Evolutionary conservation across 352 stramenopile species (phyloP).

Genomic region (Phytopythium oedochilum): DNA sequence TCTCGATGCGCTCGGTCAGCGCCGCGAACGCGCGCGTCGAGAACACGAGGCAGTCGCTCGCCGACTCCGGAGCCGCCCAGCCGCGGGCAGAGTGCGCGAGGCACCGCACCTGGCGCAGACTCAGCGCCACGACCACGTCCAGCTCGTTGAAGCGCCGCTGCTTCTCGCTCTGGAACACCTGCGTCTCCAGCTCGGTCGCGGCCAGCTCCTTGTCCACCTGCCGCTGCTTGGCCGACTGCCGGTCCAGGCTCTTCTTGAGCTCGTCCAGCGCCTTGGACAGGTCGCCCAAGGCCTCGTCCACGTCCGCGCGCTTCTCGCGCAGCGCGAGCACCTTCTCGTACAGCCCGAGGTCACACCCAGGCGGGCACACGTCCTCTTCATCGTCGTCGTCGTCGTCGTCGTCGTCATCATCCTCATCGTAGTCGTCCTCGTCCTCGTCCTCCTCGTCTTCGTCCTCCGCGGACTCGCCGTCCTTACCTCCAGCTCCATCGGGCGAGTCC

Average conservation of each 20-base stretch:
- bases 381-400: conserved; percentile 91
- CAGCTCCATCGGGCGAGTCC: conserved; percentile 18
- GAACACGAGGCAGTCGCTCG: conserved; percentile 70
- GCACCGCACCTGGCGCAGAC: conserved; percentile 67
- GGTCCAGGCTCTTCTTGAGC: conserved; percentile 81
- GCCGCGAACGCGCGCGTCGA: conserved; percentile 47
- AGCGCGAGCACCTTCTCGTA: conserved; percentile 92
- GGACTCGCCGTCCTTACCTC: conserved; percentile 41
- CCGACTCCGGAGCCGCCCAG: conserved; percentile 52
- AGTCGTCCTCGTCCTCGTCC: conserved; percentile 64
- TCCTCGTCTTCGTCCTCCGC: conserved; percentile 67
- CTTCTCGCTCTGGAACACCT: conserved; percentile 92
- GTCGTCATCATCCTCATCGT: conserved; percentile 81
- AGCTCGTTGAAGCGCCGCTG: conserved; percentile 89
- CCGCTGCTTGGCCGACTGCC: conserved; percentile 76
- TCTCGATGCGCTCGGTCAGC: conserved; percentile 69
- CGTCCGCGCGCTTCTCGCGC: conserved; percentile 88
- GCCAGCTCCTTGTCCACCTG: conserved; percentile 92
- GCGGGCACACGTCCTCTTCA: conserved; percentile 88
- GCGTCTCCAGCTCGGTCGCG: conserved; percentile 84
- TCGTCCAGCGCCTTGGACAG: conserved; percentile 87
- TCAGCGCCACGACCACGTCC: conserved; percentile 77
- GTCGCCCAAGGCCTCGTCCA: conserved; percentile 87
- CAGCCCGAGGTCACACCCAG: conserved; percentile 83
- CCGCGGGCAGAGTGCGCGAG: conserved; percentile 23